Conservation (phyloP, 495 filamentous ascomycete genomes). For the Aspergillus sclerotiicarbonarius region DNA sequence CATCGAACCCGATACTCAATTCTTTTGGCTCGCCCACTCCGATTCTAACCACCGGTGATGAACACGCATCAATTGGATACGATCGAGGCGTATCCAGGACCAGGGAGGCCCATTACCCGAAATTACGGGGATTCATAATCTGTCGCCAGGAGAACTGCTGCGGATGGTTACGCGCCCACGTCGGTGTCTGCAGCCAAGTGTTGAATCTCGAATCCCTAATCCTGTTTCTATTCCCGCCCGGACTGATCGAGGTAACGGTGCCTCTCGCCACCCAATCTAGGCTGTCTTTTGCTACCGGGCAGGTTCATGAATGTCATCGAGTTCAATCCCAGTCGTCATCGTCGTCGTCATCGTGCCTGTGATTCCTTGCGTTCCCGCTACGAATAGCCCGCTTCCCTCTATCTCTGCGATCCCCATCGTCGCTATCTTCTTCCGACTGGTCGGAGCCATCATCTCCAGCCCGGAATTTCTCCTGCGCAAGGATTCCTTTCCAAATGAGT, state of each 20-base stretch:
- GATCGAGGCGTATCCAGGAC: too few relatives aligned
- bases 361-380: constrained; percentile 23
- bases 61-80: too few relatives aligned
- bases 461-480: constrained; percentile 54
- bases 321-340: constrained; percentile 68
- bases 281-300: background rate
- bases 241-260: background rate
- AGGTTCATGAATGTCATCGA: background rate
- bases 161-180: too few relatives aligned
- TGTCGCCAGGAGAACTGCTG: too few relatives aligned
- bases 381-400: constrained; percentile 54
- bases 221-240: background rate
- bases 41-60: too few relatives aligned
- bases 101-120: too few relatives aligned
- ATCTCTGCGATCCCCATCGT: constrained; percentile 25
- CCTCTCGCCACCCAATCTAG: background rate
- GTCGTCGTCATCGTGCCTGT: constrained; percentile 44
- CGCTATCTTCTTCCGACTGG: constrained; percentile 31
- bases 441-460: constrained; percentile 36
- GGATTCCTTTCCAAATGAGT: constrained; percentile 56
- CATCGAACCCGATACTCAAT: too few relatives aligned
- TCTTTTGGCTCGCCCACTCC: too few relatives aligned
- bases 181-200: too few relatives aligned
- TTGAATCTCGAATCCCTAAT: too few relatives aligned
- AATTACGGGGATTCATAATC: too few relatives aligned